Evolutionary conservation across 345 rosid species (phyloP).

Genomic region (Brassica incana): DNA sequence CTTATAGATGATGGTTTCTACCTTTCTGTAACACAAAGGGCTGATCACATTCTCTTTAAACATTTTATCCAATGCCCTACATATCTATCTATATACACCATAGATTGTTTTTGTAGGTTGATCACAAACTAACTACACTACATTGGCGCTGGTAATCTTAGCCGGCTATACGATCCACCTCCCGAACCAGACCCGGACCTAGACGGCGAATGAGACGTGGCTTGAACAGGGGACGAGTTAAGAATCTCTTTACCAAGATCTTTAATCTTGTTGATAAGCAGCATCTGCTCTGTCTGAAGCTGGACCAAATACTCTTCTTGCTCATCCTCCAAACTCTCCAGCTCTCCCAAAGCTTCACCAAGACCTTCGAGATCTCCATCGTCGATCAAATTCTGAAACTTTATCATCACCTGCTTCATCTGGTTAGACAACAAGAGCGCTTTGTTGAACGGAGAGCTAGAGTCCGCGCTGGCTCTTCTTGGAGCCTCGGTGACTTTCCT

Average conservation of each 20-base stretch:
- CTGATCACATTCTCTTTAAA: conserved; percentile 4
- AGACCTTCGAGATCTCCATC: conserved; percentile 67
- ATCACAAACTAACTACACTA: conserved; percentile 17
- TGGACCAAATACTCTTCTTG: conserved; percentile 80
- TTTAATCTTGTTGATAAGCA: conserved; percentile 76
- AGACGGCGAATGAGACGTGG: conserved; percentile 22
- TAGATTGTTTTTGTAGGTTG: conserved; percentile 19
- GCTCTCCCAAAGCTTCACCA: conserved; percentile 58
- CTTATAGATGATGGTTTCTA: conserved; percentile 22
- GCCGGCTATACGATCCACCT: conserved; percentile 38
- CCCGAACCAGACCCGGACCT: conserved; percentile 31
- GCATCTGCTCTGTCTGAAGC: conserved; percentile 84
- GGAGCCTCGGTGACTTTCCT: conserved; percentile 64
- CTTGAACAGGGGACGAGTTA: conserved; percentile 51
- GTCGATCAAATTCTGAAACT: conserved; percentile 60
- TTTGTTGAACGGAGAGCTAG: conserved; percentile 59
- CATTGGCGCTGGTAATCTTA: conserved; percentile 40
- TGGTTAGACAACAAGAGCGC: conserved; percentile 45
- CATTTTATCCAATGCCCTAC: conserved; percentile 18
- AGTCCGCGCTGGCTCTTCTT: conserved; percentile 53
- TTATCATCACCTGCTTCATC: conserved; percentile 68
- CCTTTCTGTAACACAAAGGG: conserved; percentile 30
- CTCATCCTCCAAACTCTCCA: conserved; percentile 67
- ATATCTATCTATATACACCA: conserved; percentile 41
- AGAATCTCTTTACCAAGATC: conserved; percentile 86